A percentile compares a stretch with the other conserved stretches of the same genome.
Conservation (phyloP, 129 eudicot species). For the Ambrosia trifida region DNA sequence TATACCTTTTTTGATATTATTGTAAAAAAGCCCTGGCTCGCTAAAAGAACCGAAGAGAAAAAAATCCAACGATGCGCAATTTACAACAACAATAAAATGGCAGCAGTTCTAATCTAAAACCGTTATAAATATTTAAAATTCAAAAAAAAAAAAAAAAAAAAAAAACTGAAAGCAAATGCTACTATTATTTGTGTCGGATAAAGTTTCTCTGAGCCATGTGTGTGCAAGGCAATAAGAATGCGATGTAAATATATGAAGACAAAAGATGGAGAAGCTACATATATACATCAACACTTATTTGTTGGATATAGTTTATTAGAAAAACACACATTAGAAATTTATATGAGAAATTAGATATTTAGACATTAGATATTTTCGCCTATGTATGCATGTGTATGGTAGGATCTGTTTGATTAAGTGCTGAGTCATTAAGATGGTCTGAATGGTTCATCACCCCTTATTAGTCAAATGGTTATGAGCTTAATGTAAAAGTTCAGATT, state of each 20-base stretch:
- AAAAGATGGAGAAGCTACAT: background rate
- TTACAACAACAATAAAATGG: background rate
- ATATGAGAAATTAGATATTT: background rate
- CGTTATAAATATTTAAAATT: background rate
- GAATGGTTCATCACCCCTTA: too few relatives aligned
- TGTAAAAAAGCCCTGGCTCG: background rate
- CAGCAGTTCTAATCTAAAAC: background rate
- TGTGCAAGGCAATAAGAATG: background rate
- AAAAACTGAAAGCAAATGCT: background rate
- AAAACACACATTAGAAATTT: background rate
- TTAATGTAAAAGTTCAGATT: too few relatives aligned
- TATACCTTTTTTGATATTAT: too few relatives aligned
- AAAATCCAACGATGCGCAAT: background rate
- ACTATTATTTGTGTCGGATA: constrained; percentile 1
- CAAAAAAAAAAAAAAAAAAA: background rate
- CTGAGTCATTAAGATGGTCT: too few relatives aligned
- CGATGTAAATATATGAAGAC: constrained; percentile 1
- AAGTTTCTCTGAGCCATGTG: constrained; percentile 1
- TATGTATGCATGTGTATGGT: too few relatives aligned
- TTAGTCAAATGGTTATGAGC: too few relatives aligned
- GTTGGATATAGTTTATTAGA: background rate
- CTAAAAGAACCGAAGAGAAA: background rate
- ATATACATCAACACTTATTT: background rate
- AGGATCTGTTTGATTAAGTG: too few relatives aligned
- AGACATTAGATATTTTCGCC: background rate